Evolutionary conservation across 805 yeast genomes (phyloP), one percentile per base, ranked within the genome.

Genomic region (Ogataea wickerhamii): DNA sequence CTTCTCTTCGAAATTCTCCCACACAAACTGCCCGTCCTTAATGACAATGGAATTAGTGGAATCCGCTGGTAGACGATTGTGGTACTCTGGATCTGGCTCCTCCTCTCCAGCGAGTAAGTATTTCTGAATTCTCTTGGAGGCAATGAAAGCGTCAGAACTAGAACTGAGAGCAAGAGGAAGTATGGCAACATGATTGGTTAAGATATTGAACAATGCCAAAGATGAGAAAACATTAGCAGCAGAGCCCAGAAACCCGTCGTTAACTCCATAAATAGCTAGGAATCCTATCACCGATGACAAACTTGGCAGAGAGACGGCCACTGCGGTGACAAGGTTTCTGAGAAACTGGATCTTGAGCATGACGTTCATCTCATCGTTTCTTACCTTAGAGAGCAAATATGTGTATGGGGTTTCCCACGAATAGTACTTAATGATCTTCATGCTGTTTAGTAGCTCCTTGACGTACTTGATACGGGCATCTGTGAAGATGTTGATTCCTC

Each of bases 321-420:
- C 53, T 1, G 95, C 81, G 37, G 81, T 76, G 32, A 82, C 58
- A 16, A 70, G 45, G 49, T 76, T 84, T 56, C 89, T 76, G 20
- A 76, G 57, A 29, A 79, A 67, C 52, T 84, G 89, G 68, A 87
- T 74, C 37, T 63, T 67, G 45, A 78, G 71, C 42, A 89, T 72
- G 35, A 68, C 66, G 4, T 53, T 49, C 73, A 85, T 79, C 61
- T 88, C 97, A 16, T 65, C 54, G 0, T 55, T 51, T 56, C 97
- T 74, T 19, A 76, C 67, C 10, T 67, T 70, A 12, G 75, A 53
- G 24, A 89, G 72, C 36, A 71, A 65, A 7, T 70, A 58, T 37
- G 70, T 70, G 56, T 87, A 89, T 1, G 96, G 88, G 22, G 69
- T 70, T 62, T 89, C 97, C 96, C 96, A 89, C 1, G 94, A 85